phyloP scores from a whole-genome alignment of 2,329 filamentous ascomycete genomes.

The Colletotrichum nymphaeae region DNA sequence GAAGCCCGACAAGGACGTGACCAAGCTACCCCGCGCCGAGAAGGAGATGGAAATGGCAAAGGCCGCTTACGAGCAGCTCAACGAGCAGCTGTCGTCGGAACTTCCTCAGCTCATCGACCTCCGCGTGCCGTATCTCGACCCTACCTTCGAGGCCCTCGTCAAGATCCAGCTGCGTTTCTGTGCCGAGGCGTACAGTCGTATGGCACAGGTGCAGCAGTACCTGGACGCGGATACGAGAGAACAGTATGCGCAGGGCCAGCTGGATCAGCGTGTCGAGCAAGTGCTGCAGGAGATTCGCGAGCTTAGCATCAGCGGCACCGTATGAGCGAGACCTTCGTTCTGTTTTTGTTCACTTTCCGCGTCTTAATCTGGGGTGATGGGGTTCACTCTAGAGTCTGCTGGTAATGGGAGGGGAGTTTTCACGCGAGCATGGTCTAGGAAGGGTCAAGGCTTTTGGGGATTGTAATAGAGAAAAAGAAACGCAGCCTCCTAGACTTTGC shows the following conservation, averaged over 20 bases:
- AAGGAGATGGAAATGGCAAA: constrained; percentile 97
- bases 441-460: neutral
- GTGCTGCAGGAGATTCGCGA: constrained; percentile 97
- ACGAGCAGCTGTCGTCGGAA: constrained; percentile 94
- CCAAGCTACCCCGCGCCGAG: constrained; percentile 94
- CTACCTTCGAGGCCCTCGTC: constrained; percentile 95
- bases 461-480: constrained; percentile 15
- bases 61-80: constrained; percentile 93
- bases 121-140: constrained; percentile 95
- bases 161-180: constrained; percentile 99
- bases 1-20: constrained; percentile 98
- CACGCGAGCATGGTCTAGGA: neutral
- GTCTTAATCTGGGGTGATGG: neutral
- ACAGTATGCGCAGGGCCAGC: constrained; percentile 91
- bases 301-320: constrained; percentile 86
- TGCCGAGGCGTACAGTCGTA: constrained; percentile 94
- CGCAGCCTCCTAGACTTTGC: constrained; percentile 14
- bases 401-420: constrained; percentile 12
- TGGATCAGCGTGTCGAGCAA: constrained; percentile 93
- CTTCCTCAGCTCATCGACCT: constrained; percentile 96
- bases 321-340: constrained; percentile 50
- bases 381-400: neutral
- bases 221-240: constrained; percentile 95
- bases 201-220: constrained; percentile 99
- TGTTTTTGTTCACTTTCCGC: neutral